A percentile compares a stretch with the other conserved stretches of the same genome.
Conservation (phyloP, 2,329 filamentous ascomycete species). For the Trichoderma afroharzianum region DNA sequence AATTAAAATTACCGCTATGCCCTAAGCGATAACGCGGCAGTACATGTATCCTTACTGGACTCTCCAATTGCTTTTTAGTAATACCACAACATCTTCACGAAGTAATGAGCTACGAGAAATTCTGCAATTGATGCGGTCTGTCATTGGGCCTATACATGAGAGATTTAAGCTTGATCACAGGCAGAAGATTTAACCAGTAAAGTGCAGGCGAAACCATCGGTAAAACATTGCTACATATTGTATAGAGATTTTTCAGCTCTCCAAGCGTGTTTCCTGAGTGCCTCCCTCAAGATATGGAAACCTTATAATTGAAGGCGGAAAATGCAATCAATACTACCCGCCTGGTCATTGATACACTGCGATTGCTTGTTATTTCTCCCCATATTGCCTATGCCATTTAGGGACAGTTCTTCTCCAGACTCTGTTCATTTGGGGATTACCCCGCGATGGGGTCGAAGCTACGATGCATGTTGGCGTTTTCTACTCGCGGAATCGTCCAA, state of each 20-base stretch:
- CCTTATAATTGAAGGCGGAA: no score
- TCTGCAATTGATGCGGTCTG: background rate
- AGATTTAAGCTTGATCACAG: background rate
- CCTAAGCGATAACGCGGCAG: background rate
- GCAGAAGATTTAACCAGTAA: background rate
- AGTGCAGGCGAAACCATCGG: fast-evolving
- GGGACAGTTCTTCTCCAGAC: background rate
- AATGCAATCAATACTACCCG: no score
- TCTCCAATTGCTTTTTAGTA: background rate
- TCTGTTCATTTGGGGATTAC: background rate
- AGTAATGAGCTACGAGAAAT: background rate
- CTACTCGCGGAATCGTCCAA: background rate
- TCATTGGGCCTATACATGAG: background rate
- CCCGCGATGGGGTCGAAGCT: background rate
- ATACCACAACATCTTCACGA: background rate
- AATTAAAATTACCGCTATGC: background rate
- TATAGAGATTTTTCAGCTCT: no score
- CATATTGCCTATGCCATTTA: background rate
- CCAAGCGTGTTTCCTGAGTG: no score
- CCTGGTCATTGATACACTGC: no score
- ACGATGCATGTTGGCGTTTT: background rate
- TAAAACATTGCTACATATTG: background rate
- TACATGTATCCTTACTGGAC: background rate
- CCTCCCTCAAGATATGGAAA: no score
- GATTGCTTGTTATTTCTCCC: no score